phyloP scores from a whole-genome alignment of 139 green algal species.

The Tetradesmus lagerheimii region DNA sequence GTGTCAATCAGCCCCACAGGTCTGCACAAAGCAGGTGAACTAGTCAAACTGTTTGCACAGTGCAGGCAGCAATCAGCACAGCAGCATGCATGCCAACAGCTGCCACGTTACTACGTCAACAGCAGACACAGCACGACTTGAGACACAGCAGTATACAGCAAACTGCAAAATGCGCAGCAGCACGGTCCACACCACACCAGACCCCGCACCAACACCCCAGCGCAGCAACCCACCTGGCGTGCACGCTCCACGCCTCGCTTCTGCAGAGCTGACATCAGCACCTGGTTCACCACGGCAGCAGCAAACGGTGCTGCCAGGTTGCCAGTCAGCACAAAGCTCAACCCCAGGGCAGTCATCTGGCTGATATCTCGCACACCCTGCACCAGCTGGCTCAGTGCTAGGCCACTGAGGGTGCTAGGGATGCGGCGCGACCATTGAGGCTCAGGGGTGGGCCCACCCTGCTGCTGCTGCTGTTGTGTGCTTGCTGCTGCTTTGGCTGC shows the following conservation, averaged over 20 bases:
- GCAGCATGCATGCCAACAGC: background rate
- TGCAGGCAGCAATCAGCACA: background rate
- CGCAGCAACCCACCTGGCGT: constrained; percentile 14
- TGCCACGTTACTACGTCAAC: no score
- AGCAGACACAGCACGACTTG: no score
- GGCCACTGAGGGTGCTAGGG: constrained; percentile 22
- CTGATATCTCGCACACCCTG: constrained; percentile 27
- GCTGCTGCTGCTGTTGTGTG: background rate
- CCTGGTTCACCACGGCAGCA: constrained; percentile 33
- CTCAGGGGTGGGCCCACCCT: background rate
- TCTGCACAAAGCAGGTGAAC: background rate
- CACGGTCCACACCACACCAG: no score
- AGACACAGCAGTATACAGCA: no score
- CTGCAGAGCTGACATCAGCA: constrained; percentile 26
- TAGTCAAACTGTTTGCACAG: no score
- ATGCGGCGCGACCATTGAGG: background rate
- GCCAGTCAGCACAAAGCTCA: constrained; percentile 35
- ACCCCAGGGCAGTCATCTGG: constrained; percentile 31
- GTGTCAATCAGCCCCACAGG: no score
- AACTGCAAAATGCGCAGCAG: no score
- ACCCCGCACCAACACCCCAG: background rate
- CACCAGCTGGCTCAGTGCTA: constrained; percentile 27
- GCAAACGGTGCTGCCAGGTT: constrained; percentile 38
- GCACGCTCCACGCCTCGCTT: constrained; percentile 8
- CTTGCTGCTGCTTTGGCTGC: constrained; percentile 28